These are phyloP conservation scores for Colletotrichum liaoningense DNA, from an alignment of 2,329 filamentous ascomycete genomes.

Conservation along the genomic window DNA sequence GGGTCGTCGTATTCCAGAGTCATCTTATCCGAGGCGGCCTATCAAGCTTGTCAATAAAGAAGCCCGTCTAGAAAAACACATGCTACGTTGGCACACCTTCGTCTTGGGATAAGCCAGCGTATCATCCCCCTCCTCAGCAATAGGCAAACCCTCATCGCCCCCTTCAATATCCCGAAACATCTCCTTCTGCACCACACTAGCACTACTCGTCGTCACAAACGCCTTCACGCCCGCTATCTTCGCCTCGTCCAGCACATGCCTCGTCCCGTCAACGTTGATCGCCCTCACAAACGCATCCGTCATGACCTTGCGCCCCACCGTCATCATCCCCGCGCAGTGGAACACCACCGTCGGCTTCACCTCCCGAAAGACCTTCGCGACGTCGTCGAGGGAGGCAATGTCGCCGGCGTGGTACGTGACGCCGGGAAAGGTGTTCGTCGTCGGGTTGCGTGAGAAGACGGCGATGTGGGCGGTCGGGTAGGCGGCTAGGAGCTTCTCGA, in stretches of 20 bases:
- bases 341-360: conserved; percentile 70
- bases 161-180: conserved; percentile 69
- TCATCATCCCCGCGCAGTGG: conserved; percentile 64
- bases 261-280: conserved; percentile 73
- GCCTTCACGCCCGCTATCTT: conserved; percentile 59
- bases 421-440: conserved; percentile 57
- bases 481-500: conserved; percentile 57
- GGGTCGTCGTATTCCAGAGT: conserved; percentile 31
- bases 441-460: conserved; percentile 60
- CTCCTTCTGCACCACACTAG: conserved; percentile 69
- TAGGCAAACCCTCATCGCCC: conserved; percentile 68
- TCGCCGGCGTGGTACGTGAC: conserved; percentile 64
- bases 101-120: conserved; percentile 64
- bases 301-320: conserved; percentile 20
- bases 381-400: conserved; percentile 57
- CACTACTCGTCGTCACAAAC: conserved; percentile 74
- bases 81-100: conserved; percentile 53
- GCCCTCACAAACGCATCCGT: conserved; percentile 60
- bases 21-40: conserved; percentile 33
- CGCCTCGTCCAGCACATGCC: conserved; percentile 66
- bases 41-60: background rate
- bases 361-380: conserved; percentile 60
- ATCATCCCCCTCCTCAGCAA: conserved; percentile 37
- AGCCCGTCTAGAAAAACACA: conserved; percentile 38
- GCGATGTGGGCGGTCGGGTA: conserved; percentile 50